Base-by-base conservation (phyloP, 805 yeast genomes). In the Candida tallmaniae region DNA sequence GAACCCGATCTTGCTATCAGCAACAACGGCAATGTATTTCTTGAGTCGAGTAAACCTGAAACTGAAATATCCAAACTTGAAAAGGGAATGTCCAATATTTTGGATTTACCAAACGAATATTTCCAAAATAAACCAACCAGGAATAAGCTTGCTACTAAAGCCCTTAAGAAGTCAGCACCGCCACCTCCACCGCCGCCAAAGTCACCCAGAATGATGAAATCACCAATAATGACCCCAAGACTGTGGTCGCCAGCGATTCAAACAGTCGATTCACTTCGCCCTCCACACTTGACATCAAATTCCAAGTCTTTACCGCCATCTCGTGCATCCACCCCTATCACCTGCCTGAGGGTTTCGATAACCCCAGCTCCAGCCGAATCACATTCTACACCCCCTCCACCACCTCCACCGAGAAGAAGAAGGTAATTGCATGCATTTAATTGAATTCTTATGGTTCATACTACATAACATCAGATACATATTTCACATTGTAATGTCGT, bases 101-200 rank as follows among this genome's bases (percentile, higher is more conserved):
- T 62, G 18, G 58, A 58, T 39, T 28, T 62, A 19, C 68, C 68
- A 1, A 52, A 44, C 16, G 65, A 60, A 36, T 62, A 57, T 38
- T 49, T 40, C 22, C 35, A 44, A 11, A 20, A 17, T 12, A 25
- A 18, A 8, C 19, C 23, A 19, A 8, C 7, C 13, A 23, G 12
- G 13, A 30, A 6, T 3, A 18, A 17, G 3, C 17, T 39, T 12
- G 5, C 13, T n/a, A 8, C 51, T 28, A 64, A 62, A 34, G 65
- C 67, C 10, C 39, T 47, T 31, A 51, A 35, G 32, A 62, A 63
- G 38, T 55, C 50, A 32, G 59, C 69, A 2, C 69, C 71, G 1
- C 69, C 72, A 1, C 67, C 69, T 4, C 70, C 70, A 5, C 70
- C 69, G 2, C 47, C 48, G 10, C 41, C 39, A 5, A 40, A 25